phyloP scores from a whole-genome alignment of 164 flowering plant species.

The Macadamia integrifolia region DNA sequence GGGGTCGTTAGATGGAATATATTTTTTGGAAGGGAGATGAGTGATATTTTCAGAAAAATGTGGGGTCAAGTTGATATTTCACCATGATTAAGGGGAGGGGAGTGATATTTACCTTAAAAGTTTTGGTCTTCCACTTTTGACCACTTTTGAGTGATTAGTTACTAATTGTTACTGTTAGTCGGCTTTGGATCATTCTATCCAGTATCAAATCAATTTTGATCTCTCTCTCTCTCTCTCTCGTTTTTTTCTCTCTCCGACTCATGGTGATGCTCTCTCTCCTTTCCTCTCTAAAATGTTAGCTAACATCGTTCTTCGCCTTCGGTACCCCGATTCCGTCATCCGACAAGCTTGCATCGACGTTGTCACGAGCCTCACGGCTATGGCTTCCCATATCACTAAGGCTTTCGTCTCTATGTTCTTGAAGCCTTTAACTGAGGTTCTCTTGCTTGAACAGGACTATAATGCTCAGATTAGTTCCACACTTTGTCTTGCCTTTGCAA shows the following conservation, averaged over 20 bases:
- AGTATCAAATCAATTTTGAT: no score
- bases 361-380: slow-evolving; percentile 13
- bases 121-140: no score
- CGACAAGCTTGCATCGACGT: slow-evolving; percentile 60
- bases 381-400: slow-evolving; percentile 34
- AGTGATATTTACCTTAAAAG: no score
- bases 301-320: slow-evolving; percentile 49
- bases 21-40: no score
- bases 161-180: no score
- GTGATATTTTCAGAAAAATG: no score
- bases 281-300: slow-evolving; percentile 57
- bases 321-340: slow-evolving; percentile 61
- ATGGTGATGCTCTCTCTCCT: slow-evolving; percentile 48
- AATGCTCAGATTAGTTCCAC: slow-evolving; percentile 75
- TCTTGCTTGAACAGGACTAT: slow-evolving; percentile 65
- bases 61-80: no score
- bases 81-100: no score
- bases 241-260: slow-evolving; percentile 33
- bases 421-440: slow-evolving; percentile 59
- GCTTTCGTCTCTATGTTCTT: slow-evolving; percentile 43
- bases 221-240: no score
- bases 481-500: slow-evolving; percentile 62
- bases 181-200: no score
- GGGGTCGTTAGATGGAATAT: no score
- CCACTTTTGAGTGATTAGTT: no score